These are phyloP conservation scores for Cordia subcordata DNA, from an alignment of 257 asterid species.

Conservation along the genomic window DNA sequence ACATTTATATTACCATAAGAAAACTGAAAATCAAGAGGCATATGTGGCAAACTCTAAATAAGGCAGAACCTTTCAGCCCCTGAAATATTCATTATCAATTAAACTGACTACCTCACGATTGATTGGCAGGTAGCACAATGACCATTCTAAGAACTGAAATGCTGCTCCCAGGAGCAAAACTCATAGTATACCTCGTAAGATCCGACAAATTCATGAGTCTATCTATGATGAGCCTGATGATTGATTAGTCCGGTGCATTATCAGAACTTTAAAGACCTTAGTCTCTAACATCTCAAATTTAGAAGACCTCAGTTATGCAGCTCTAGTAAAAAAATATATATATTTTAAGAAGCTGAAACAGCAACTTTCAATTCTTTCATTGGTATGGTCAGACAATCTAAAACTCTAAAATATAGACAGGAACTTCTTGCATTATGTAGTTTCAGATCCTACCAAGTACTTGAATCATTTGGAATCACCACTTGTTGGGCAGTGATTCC, in stretches of 20 bases:
- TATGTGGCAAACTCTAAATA: background rate
- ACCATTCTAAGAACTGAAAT: constrained; percentile 4
- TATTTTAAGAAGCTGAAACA: no score
- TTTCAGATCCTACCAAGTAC: no score
- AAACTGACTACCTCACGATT: constrained; percentile 9
- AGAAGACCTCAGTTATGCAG: no score
- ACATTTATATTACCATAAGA: background rate
- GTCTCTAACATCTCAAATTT: background rate
- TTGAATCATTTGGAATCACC: no score
- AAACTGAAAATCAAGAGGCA: background rate
- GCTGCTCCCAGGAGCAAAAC: background rate
- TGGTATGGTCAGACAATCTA: no score
- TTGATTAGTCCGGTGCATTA: background rate
- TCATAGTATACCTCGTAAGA: background rate
- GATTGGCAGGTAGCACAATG: constrained; percentile 13
- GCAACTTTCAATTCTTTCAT: no score
- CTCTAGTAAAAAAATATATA: no score
- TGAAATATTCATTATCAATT: background rate
- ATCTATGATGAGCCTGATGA: no score
- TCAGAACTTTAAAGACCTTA: background rate
- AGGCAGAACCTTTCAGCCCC: background rate
- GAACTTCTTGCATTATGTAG: no score
- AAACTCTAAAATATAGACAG: no score
- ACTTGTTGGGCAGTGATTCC: no score
- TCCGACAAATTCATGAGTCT: background rate